Evolutionary conservation across 495 filamentous ascomycete genomes (phyloP), one percentile per base, ranked within the genome.

Genomic region (Annulohypoxylon maeteangense): DNA sequence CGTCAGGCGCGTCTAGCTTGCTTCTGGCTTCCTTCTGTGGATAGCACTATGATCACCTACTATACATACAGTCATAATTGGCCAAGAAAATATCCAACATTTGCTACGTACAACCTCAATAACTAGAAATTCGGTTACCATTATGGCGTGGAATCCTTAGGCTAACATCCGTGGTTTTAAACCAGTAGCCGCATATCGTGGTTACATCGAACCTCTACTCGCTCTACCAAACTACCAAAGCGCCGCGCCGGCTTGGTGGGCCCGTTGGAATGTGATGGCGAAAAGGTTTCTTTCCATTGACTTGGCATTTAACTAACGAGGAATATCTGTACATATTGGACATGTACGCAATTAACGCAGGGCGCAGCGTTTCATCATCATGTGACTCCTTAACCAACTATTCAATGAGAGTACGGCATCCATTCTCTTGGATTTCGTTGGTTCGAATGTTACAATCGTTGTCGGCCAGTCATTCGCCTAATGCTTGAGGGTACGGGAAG

Each of bases 291-390:
- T 47, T 62, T 16, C 40, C 51, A 57, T 51, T 53, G 20, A 20
- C 58, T 44, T 58, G 54, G 45, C 58, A 38, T 29, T 34, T 65
- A 48, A 38, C 62, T 59, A 51, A 47, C 54, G 27, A 44, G 29
- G 44, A 67, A 55, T 23, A 10, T 44, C 14, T 23, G 32, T 34
- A 36, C 60, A 54, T 45, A 58, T 25, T 48, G 45, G 45, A 22
- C 50, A 68, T 67, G 23, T 51, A 51, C 47, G 47, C 47, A 60
- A 64, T 64, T 36, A 50, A 31, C 31, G 18, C 38, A 64, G 45
- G 40, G 47, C 54, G 69, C 69, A 72, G 69, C 55, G 57, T 50
- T 66, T 56, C 53, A 44, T 20, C 27, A 58, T 73, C 70, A 73
- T 73, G 70, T 73, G 70, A 73, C 55, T 48, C 47, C 56, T 45